Base-by-base conservation (phyloP, 768 basidiomycete genomes). In the Boletus sensibilis region DNA sequence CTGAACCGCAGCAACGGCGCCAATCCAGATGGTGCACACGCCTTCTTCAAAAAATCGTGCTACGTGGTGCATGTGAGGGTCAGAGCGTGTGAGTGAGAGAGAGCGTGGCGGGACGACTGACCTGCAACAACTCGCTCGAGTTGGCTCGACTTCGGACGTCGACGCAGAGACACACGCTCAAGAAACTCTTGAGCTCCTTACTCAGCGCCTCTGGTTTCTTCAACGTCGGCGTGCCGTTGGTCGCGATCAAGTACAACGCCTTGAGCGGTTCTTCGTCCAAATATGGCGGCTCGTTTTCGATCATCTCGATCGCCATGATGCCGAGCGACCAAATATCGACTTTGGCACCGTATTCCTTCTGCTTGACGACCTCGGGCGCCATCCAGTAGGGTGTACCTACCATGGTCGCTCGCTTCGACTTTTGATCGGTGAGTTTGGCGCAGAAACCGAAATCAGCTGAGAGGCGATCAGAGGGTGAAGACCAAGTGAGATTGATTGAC, bases 221-320 rank as follows among this genome's bases (percentile, higher is more conserved):
- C 70, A 99, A 71, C 56, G 97, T 98, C 53, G 97, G 97, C 18
- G 97, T 98, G 13, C 97, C 97, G 68, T 98, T 98, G 41, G 96
- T 99, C 35, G 96, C 97, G 65, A 98, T 97, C 58, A 97, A 75
- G 72, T 98, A 97, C 44, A 98, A 75, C 20, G 95, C 94, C 76
- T 95, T 92, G 57, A 96, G 78, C 0, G 94, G 94, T 65, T 98
- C 94, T 69, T 98, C 94, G 62, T 96, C 93, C 39, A 98, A 78
- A 71, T 97, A 96, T 7, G 94, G 94, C 2, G 94, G 94, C 73
- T 97, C 94, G 66, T 93, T 94, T 73, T 98, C 94, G 60, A 98
- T 95, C 95, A 98, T 98, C 79, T 98, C 93, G 58, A 98, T 98
- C 5, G 94, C 94, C 94, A 97, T 95, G 74, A 98, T 97, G 5